phyloP scores from a whole-genome alignment of 2,329 filamentous ascomycete genomes.

The Emergomyces orientalis region DNA sequence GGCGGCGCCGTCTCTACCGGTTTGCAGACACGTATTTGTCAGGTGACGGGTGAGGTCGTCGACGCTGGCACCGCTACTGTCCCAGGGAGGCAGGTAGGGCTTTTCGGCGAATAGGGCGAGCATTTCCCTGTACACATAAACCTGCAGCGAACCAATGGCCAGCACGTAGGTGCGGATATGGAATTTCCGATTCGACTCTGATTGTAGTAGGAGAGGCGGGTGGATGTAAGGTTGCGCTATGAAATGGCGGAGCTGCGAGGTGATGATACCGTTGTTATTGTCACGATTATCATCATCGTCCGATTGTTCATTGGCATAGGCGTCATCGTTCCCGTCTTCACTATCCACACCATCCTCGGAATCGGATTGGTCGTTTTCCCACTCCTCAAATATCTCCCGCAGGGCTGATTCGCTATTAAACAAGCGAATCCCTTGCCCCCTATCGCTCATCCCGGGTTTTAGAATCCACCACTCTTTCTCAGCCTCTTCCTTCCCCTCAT shows the following conservation, averaged over 20 bases:
- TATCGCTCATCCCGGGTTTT: conserved; percentile 95
- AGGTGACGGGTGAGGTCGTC: conserved; percentile 64
- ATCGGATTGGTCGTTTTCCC: conserved; percentile 63
- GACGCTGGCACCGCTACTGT: conserved; percentile 25
- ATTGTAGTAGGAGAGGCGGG: conserved; percentile 65
- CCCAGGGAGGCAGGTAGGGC: conserved; percentile 56
- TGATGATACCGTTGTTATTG: conserved; percentile 53
- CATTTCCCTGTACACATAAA: conserved; percentile 86
- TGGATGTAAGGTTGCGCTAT: conserved; percentile 92
- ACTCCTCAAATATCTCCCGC: conserved; percentile 80
- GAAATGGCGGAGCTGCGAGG: conserved; percentile 90
- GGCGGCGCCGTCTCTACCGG: conserved; percentile 31
- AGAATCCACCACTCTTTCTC: conserved; percentile 89
- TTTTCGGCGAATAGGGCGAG: conserved; percentile 81
- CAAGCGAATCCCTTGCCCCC: conserved; percentile 82
- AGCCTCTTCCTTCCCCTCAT: conserved; percentile 54
- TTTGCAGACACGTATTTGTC: conserved; percentile 91
- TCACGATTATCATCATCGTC: conserved; percentile 26
- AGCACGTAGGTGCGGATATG: conserved; percentile 90
- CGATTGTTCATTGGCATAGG: conserved; percentile 19
- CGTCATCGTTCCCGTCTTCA: conserved; percentile 29
- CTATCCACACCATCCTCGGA: conserved; percentile 57
- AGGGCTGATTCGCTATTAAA: conserved; percentile 80
- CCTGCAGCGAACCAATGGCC: conserved; percentile 63
- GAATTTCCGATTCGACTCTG: conserved; percentile 67